Evolutionary conservation across 768 basidiomycete genomes (phyloP).

Genomic region (Trametes villosa): DNA sequence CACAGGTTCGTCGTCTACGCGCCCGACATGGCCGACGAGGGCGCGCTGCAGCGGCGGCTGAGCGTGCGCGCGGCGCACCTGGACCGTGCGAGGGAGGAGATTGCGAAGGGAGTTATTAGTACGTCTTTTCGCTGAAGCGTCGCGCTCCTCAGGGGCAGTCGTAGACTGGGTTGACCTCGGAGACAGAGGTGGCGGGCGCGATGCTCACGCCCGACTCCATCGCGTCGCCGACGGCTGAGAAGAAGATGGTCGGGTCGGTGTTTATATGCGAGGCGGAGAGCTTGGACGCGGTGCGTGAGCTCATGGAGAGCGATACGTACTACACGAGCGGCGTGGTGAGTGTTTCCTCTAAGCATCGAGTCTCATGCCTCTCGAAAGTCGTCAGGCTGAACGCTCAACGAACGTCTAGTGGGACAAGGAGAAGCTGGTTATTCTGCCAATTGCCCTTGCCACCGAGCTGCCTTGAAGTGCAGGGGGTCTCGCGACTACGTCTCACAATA

Average conservation of each 20-base stretch:
- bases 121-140: slow-evolving; percentile 34
- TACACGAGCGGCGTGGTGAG: slow-evolving; percentile 48
- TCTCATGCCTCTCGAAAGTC: not conserved
- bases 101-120: slow-evolving; percentile 56
- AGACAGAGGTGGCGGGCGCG: slow-evolving; percentile 64
- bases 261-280: slow-evolving; percentile 58
- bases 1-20: slow-evolving; percentile 63
- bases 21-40: slow-evolving; percentile 66
- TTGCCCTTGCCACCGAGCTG: slow-evolving; percentile 40
- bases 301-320: slow-evolving; percentile 48
- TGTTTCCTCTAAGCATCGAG: slow-evolving; percentile 3
- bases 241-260: slow-evolving; percentile 65
- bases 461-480: not conserved
- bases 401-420: slow-evolving; percentile 58
- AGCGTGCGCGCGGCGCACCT: slow-evolving; percentile 59
- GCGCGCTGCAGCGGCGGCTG: slow-evolving; percentile 58
- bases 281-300: slow-evolving; percentile 48
- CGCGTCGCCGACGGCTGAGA: slow-evolving; percentile 46
- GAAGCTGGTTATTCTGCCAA: slow-evolving; percentile 53
- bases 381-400: not conserved
- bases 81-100: slow-evolving; percentile 44
- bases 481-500: too few species aligned
- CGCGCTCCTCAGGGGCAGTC: not conserved
- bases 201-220: slow-evolving; percentile 63
- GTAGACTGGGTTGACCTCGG: slow-evolving; percentile 26